Base-by-base conservation (phyloP, 129 eudicot genomes). In the Flaveria bidentis region DNA sequence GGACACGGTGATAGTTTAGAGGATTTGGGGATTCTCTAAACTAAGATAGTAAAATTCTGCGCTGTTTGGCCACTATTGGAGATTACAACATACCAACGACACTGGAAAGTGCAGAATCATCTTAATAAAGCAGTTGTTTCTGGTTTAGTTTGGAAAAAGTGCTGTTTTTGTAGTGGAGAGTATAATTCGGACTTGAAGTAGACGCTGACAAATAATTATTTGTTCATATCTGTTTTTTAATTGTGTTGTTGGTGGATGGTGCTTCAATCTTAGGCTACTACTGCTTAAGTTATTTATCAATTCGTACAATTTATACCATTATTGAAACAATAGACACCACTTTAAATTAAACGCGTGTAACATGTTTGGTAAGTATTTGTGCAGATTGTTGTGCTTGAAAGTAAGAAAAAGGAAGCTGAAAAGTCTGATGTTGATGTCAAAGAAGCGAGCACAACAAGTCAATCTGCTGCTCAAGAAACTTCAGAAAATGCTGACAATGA, bases 341-440 rank as follows among this genome's bases (percentile, higher is more conserved):
- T 6, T 0, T 60, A 23, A 60, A 60, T 2, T 60, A 23, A 20
- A 25, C 4, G 3, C 12, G 53, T 55, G 60, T 42, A 74, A 15
- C 45, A 25, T 74, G 70, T 73, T 55, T 28, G 30, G 44, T 16
- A 73, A 66, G 52, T 67, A 20, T 46, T 11, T 76, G 70, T 84
- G 75, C 84, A 87, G 96, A 79, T 89, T 81, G 89, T 80, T 20
- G 85, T 84, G 23, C 62, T 87, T 33, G 91, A 87, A 58, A 78
- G 82, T 47, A 68, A 79, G 83, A 85, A 83, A 42, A 87, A 58
- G 80, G 83, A 81, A 42, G 73, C 79, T 49, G 78, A 60, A 17
- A 78, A 72, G 65, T 70, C 51, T 25, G 88, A 50, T 55, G 72
- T 13, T 8, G 64, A 63, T 25, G 82, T 70, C 71, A 78, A 67